phyloP scores from a whole-genome alignment of 345 rosid genomes.

The Pugionium cornutum region DNA sequence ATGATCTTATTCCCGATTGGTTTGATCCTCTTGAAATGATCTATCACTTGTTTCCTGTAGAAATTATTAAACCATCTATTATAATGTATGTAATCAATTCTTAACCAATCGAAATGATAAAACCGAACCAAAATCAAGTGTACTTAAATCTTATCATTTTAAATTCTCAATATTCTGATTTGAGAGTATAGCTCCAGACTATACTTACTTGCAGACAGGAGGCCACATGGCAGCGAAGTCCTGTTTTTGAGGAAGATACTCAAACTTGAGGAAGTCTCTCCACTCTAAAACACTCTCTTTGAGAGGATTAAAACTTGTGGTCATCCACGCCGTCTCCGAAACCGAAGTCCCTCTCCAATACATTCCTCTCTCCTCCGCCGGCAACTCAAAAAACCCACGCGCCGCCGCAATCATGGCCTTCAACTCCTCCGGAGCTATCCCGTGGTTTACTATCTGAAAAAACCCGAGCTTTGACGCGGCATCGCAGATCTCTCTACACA shows the following conservation, averaged over 20 bases:
- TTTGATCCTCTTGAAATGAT: constrained; percentile 38
- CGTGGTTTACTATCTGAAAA: constrained; percentile 33
- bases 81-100: too few species aligned
- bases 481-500: constrained; percentile 17
- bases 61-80: background rate
- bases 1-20: constrained; percentile 34
- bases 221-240: constrained; percentile 27
- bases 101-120: too few species aligned
- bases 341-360: constrained; percentile 34
- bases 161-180: too few species aligned
- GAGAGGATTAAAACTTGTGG: constrained; percentile 31
- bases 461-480: constrained; percentile 23
- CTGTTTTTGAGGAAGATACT: background rate
- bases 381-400: constrained; percentile 36
- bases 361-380: constrained; percentile 38
- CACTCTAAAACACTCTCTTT: constrained; percentile 40
- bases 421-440: constrained; percentile 28
- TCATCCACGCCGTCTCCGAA: constrained; percentile 29
- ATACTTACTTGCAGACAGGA: constrained; percentile 18
- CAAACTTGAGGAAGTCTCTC: constrained; percentile 45
- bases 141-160: too few species aligned
- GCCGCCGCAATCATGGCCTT: constrained; percentile 34
- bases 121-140: too few species aligned
- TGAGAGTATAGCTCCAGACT: too few species aligned
- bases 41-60: constrained; percentile 42